Evolutionary conservation across 768 basidiomycete genomes (phyloP), one percentile per base, ranked within the genome.

Genomic region (Leucosporidium creatinivorum): DNA sequence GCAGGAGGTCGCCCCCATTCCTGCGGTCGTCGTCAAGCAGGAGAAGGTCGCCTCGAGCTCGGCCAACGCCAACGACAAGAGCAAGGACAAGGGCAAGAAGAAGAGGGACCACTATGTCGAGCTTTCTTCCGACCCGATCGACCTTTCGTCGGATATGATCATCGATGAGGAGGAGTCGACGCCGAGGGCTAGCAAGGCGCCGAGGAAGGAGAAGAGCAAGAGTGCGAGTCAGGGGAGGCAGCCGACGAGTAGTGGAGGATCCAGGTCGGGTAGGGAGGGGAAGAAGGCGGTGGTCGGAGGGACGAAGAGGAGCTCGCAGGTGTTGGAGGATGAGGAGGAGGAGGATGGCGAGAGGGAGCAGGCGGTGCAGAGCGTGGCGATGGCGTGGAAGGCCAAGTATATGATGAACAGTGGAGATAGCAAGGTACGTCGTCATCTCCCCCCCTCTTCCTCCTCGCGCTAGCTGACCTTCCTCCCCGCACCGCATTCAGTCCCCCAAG

Each of bases 371-470:
- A 44, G 21, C 4, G 67, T 68, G 10, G 67, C 66, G 15, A 64
- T 67, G 25, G 58, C 56, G 28, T 71, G 70, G 70, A 49, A 64
- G 26, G 64, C 67, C 19, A 71, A 66, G 61, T 68, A 68, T 50
- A 66, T 65, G 63, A 23, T 67, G 36, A 61, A 52, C 30, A 50
- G 57, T 7, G 19, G 54, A 23, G 30, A 56, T 1, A 25, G 33
- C 26, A 62, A 60, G 54, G 67, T 68, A 2, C 19, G 62, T 47
- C 26, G 17, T 9, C 26, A 2, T 26, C 1, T n/a, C n/a, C n/a
- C n/a, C n/a, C n/a, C 15, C 39, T 52, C 56, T 54, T 9, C n/a
- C 8, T n/a, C 52, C n/a, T 48, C 23, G 25, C 21, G 13, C 5
- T 12, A 52, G 12, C 30, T 47, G 50, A 48, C 28, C 36, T 7